Evolutionary conservation across 768 basidiomycete species (phyloP).

Genomic region (Hygrophoropsis aurantiaca): DNA sequence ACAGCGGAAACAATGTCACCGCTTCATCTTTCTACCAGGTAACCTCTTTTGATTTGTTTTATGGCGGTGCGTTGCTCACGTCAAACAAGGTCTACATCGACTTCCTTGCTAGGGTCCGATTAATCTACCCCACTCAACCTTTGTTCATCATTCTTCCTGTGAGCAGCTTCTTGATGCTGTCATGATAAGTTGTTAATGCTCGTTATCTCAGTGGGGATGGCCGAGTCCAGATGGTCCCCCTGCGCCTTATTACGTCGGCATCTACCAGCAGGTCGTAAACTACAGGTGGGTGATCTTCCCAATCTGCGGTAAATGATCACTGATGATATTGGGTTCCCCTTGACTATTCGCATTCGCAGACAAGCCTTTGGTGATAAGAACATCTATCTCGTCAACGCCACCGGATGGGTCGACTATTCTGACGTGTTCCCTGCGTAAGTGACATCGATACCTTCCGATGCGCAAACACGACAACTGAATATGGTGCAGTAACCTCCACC

Average conservation of each 20-base stretch:
- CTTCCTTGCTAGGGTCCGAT: conserved; percentile 46
- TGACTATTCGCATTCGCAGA: conserved; percentile 18
- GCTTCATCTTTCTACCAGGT: conserved; percentile 44
- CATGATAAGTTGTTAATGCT: neutral
- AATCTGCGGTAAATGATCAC: neutral
- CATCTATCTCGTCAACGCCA: conserved; percentile 54
- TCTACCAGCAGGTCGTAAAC: conserved; percentile 47
- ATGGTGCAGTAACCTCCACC: conserved; percentile 49
- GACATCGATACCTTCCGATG: neutral
- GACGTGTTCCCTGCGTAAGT: conserved; percentile 50
- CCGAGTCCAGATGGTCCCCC: conserved; percentile 47
- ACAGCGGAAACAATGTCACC: conserved; percentile 51
- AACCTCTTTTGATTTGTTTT: conserved; percentile 3
- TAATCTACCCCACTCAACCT: conserved; percentile 42
- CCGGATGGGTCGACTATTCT: conserved; percentile 51
- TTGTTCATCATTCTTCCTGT: conserved; percentile 58
- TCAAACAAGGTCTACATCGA: conserved; percentile 42
- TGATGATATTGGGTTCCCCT: neutral
- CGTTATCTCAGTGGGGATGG: conserved; percentile 50
- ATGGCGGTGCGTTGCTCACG: conserved; percentile 4
- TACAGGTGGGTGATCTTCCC: conserved; percentile 24
- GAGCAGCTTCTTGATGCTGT: conserved; percentile 12
- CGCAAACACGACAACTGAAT: neutral
- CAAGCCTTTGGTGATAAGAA: conserved; percentile 44
- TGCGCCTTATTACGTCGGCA: conserved; percentile 46